Evolutionary conservation across 1,139 yeast species (phyloP).

Genomic region (Protomyces macrosporus): DNA sequence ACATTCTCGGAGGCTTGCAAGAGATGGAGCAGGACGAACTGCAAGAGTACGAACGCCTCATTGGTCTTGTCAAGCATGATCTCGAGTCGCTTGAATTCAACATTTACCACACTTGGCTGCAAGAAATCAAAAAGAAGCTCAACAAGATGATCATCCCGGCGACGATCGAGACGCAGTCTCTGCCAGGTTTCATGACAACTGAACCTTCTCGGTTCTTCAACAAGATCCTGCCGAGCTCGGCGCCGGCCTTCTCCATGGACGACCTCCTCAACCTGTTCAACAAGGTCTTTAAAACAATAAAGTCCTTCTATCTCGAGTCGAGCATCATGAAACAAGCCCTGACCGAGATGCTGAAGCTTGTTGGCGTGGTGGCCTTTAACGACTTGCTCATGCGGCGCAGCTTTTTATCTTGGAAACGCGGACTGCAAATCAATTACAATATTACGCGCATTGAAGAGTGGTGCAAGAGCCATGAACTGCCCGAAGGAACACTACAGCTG

Average conservation of each 20-base stretch:
- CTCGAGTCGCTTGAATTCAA: conserved; percentile 89
- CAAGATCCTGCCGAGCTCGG: conserved; percentile 61
- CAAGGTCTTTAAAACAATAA: conserved; percentile 89
- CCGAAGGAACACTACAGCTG: conserved; percentile 82
- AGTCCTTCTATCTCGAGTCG: conserved; percentile 78
- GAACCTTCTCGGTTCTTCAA: conserved; percentile 80
- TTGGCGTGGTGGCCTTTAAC: conserved; percentile 92
- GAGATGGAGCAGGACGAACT: conserved; percentile 90
- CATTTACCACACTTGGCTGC: conserved; percentile 96
- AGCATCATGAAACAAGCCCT: conserved; percentile 83
- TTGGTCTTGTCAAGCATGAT: conserved; percentile 89
- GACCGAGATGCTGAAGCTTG: conserved; percentile 73
- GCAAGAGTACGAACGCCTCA: conserved; percentile 81
- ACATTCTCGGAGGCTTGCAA: conserved; percentile 68
- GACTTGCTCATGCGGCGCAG: conserved; percentile 92
- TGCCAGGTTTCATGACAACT: conserved; percentile 93
- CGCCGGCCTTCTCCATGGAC: conserved; percentile 84
- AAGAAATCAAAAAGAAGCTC: conserved; percentile 83
- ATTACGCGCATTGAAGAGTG: conserved; percentile 96
- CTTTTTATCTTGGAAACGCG: conserved; percentile 96
- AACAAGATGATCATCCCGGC: conserved; percentile 93
- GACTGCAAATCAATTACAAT: conserved; percentile 91
- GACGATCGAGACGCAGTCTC: conserved; percentile 85
- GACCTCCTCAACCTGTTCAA: conserved; percentile 86
- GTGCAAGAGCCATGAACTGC: conserved; percentile 93